Base-by-base conservation (phyloP, 2,329 filamentous ascomycete species). In the Aschersonia sp. region DNA sequence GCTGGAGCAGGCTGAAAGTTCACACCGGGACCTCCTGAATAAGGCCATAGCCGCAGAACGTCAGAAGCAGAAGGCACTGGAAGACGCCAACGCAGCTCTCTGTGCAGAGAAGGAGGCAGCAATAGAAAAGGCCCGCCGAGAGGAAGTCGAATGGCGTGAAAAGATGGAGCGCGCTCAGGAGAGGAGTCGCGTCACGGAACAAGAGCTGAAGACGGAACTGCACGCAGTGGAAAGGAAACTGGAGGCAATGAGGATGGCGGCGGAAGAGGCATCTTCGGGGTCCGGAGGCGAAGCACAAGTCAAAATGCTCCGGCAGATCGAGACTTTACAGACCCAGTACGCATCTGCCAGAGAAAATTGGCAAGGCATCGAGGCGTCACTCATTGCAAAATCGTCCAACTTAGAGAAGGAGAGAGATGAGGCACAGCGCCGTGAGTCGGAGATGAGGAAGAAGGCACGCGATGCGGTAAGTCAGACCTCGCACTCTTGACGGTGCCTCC, bases 291-390 rank as follows among this genome's bases (percentile, higher is more conserved):
- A 95, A 59, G 79, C 84, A 0, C 88, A 94, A 57, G 85, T 85
- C 42, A 97, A 95, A 62, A 72, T 97, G 41, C 71, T 97, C 42
- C 81, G 92, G 41, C 94, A 98, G 64, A 84, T 98, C 47, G 92
- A 98, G 67, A 95, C 87, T 1, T 68, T 98, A 39, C 92, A 98
- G 64, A 92, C 86, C 6, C 94, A 98, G 62, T 95, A 98, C 64
- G 81, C 88, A 1, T 81, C 94, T 47, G 92, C 92, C 1, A 92
- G 87, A 55, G 87, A 94, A 59, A 98, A 98, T 57, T 98, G 94
- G 92, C 89, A 95, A 60, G 87, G 88, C 1, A 94, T 98, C 51
- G 90, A 98, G 63, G 79, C 84, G 8, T 94, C 86, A 2, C 67
- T 98, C 32, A 76, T 90, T 45, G 79, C 86, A 29, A 79, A 89